Base-by-base conservation (phyloP, 805 yeast genomes). In the Tetrapisispora fleetii region DNA sequence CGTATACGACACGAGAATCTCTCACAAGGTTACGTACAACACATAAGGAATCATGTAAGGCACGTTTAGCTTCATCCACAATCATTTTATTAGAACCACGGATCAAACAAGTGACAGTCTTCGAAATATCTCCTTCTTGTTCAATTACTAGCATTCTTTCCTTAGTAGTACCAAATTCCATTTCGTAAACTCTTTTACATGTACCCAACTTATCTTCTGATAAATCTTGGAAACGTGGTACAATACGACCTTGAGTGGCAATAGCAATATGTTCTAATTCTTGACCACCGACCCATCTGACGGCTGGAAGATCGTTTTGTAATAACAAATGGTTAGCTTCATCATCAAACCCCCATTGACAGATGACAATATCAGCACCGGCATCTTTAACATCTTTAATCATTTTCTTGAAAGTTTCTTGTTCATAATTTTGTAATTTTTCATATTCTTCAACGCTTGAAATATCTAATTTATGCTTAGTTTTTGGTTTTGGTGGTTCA, bases 261-360 rank as follows among this genome's bases (percentile, higher is more conserved):
- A 93, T 91, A 35, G 99, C 99, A 61, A 95, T 81, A 54, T 88
- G 78, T 72, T 91, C 99, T 58, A 91, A 76, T 61, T 91, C 99
- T 47, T 95, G 87, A 40, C 98, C 99, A 52, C 98, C 99, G 46
- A 93, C 95, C 99, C 99, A 93, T 73, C 99, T 81, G 38, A 93
- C 93, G 22, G 98, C 98, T 37, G 96, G 95, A 54, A 93, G 76
- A 40, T 86, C 78, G 68, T 91, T 88, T 59, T 91, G 85, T 57
- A 90, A 73, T 51, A 93, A 75, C 64, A 93, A 71, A 68, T 93
- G 96, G 70, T 91, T 91, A 39, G 98, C 98, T 73, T 91, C 99
- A 67, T 91, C 99, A 67, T 91, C 99, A 60, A 91, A 93, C 17
- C 99, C 99, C 99, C 99, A 91, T 72, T 91, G 99, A 71, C 99